These are phyloP conservation scores for Oldenlandia corymbosa DNA, from an alignment of 257 asterid genomes.

Conservation along the genomic window DNA sequence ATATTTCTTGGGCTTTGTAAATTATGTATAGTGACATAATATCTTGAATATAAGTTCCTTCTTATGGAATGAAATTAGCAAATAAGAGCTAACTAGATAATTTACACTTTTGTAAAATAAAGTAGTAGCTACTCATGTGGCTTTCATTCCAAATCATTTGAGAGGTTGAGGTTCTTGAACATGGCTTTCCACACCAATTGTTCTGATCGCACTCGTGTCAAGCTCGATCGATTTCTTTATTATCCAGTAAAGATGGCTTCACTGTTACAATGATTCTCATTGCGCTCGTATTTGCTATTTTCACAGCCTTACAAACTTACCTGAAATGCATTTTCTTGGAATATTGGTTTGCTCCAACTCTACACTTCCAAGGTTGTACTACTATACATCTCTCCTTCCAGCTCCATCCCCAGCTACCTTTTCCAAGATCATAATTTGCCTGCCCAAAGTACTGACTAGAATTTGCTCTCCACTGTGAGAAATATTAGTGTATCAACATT, in stretches of 20 bases:
- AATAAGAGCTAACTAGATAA: no score
- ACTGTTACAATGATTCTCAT: constrained; percentile 17
- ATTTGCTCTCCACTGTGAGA: constrained; percentile 63
- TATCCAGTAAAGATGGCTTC: constrained; percentile 11
- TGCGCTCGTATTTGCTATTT: constrained; percentile 15
- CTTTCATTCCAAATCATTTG: no score
- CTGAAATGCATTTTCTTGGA: constrained; percentile 33
- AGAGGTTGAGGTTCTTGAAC: no score
- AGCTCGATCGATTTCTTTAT: not conserved
- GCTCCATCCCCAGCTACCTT: constrained; percentile 88
- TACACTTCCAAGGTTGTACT: constrained; percentile 67
- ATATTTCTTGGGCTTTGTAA: no score
- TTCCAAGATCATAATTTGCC: constrained; percentile 63
- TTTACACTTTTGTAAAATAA: no score
- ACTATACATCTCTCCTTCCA: constrained; percentile 77
- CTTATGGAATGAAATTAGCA: no score
- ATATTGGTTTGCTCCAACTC: constrained; percentile 36
- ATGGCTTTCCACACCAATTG: no score
- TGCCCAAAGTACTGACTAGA: constrained; percentile 55
- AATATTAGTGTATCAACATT: no score
- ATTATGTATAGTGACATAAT: no score
- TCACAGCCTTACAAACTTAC: constrained; percentile 21
- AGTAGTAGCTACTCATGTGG: no score
- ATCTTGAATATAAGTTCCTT: no score
- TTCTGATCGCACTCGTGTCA: no score